Percentiles rank a stretch among this genome's conserved stretches.
Evolutionary conservation across 2,329 filamentous ascomycete genomes (phyloP).

Genomic region (Colletotrichum scovillei): DNA sequence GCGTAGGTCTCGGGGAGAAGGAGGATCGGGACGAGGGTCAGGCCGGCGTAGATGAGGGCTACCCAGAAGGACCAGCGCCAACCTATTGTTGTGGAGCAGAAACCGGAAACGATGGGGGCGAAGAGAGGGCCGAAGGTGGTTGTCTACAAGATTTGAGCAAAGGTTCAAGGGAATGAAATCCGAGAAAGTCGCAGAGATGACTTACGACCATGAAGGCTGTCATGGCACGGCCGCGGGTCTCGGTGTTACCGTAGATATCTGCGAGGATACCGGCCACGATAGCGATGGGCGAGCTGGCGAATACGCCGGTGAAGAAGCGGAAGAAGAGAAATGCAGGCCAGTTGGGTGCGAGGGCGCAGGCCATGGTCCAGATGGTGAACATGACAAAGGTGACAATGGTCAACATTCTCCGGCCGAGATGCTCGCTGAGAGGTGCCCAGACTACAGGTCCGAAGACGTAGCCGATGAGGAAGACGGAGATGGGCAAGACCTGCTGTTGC

Average conservation of each 20-base stretch:
- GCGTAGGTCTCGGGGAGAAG: conserved; percentile 75
- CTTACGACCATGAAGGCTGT: conserved; percentile 72
- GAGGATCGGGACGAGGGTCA: conserved; percentile 69
- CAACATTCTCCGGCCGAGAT: conserved; percentile 66
- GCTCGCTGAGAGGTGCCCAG: conserved; percentile 75
- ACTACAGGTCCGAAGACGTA: conserved; percentile 72
- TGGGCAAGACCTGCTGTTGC: conserved; percentile 63
- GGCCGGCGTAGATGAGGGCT: conserved; percentile 74
- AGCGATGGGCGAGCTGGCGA: conserved; percentile 69
- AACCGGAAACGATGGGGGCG: conserved; percentile 74
- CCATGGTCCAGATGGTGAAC: conserved; percentile 65
- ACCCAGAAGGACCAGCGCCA: conserved; percentile 82
- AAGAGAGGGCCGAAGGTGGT: conserved; percentile 76
- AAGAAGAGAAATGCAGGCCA: conserved; percentile 66
- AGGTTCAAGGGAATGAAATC: background rate
- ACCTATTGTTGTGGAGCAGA: conserved; percentile 65
- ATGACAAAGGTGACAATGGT: conserved; percentile 57
- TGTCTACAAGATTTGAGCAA: conserved; percentile 48
- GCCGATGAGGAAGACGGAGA: conserved; percentile 72
- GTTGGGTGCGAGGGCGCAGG: conserved; percentile 64
- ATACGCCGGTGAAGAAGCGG: conserved; percentile 63
- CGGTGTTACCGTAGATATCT: conserved; percentile 70
- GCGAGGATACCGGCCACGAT: conserved; percentile 74
- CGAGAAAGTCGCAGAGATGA: background rate
- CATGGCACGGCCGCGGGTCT: conserved; percentile 69